Base-by-base conservation (phyloP, 179 eudicot species). In the Pouteria campechiana region DNA sequence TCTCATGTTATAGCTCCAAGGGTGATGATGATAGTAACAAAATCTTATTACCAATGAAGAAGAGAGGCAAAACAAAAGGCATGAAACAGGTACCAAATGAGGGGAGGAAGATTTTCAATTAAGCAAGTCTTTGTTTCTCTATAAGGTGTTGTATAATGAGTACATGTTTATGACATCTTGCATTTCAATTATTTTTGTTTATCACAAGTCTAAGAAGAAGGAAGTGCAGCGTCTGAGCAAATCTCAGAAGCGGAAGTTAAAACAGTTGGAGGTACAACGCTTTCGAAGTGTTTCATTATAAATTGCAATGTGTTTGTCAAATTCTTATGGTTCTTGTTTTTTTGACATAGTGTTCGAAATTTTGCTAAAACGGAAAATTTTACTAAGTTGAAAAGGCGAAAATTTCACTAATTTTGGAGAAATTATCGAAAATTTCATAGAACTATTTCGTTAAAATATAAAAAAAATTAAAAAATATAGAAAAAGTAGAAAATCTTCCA, bases 201-300 rank as follows among this genome's bases (percentile, higher is more conserved):
- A 52, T 29, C 35, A 35, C 30, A 60, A 52, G 57, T 49, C 50
- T 9, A 52, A 37, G 46, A 44, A 40, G 9, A 47, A 49, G 34
- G 44, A 44, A n/a, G 53, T 44, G 2, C 62, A 55, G 55, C 70
- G 67, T 43, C 58, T 80, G 64, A 76, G 77, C 55, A 79, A 77
- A 62, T 83, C 94, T 35, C 83, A 78, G 63, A 74, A 70, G 62
- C 73, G 79, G 64, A 87, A 80, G 73, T 52, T 79, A 63, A 80
- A 65, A 63, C 79, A 78, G 65, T 54, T 82, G 32, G 87, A 76
- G 85, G 99, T 92, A n/a, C 25, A n/a, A n/a, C n/a, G n/a, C n/a
- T n/a, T n/a, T n/a, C n/a, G n/a, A n/a, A n/a, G 74, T 55, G 48
- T 11, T 28, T 47, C 9, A 20, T 0, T 27, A 9, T 3, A 11